Conservation (phyloP, 768 basidiomycete species). For the Crepidotus variabilis region DNA sequence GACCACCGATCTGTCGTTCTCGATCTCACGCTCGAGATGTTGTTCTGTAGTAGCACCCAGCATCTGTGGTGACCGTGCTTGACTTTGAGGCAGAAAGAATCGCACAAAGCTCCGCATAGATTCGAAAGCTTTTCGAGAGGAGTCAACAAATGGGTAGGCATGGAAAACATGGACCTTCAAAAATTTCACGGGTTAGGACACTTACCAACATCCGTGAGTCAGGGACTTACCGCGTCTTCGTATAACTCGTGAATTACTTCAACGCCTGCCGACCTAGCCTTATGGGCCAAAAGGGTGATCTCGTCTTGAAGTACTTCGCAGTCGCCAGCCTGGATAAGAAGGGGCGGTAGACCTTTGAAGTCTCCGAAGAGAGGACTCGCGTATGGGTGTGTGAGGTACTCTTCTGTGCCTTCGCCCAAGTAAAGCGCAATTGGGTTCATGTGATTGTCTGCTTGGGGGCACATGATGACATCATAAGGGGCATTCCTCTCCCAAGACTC, state of each 20-base stretch:
- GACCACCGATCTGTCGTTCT: constrained; percentile 58
- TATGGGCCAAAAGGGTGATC: constrained; percentile 86
- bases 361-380: constrained; percentile 94
- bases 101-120: constrained; percentile 71
- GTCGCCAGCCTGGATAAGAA: constrained; percentile 91
- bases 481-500: constrained; percentile 98
- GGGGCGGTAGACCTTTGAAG: constrained; percentile 79
- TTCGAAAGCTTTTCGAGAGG: constrained; percentile 60
- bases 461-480: constrained; percentile 77
- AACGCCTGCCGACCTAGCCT: constrained; percentile 84
- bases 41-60: constrained; percentile 55
- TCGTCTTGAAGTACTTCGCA: constrained; percentile 96
- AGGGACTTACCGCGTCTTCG: constrained; percentile 75
- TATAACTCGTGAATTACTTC: constrained; percentile 85
- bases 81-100: constrained; percentile 49
- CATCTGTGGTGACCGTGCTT: constrained; percentile 44
- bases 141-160: constrained; percentile 73
- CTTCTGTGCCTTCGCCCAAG: constrained; percentile 74
- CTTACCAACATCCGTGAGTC: not conserved
- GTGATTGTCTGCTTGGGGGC: constrained; percentile 72
- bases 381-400: constrained; percentile 93
- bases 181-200: constrained; percentile 6
- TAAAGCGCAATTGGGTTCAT: constrained; percentile 94
- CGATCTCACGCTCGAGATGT: constrained; percentile 66
- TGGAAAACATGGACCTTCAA: constrained; percentile 90